phyloP scores from a whole-genome alignment of 106 monocot species.

The Vanilla planifolia region DNA sequence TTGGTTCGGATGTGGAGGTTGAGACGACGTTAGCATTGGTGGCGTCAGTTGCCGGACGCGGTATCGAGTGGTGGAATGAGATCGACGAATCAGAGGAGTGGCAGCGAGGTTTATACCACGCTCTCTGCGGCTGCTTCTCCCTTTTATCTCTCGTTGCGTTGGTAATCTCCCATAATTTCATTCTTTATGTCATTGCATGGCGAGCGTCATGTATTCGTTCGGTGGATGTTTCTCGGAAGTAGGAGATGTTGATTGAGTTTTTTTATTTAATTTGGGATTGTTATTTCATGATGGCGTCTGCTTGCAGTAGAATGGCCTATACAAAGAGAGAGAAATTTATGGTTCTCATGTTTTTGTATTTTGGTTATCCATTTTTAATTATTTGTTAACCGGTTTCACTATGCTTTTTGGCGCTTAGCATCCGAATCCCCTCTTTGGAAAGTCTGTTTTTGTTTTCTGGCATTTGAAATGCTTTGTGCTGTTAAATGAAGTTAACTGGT shows the following conservation, averaged over 20 bases:
- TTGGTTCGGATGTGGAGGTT: neutral
- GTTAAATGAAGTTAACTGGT: no score
- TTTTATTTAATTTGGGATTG: neutral
- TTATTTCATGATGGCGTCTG: no score
- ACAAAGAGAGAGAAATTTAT: no score
- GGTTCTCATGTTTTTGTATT: no score
- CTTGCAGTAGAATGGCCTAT: no score
- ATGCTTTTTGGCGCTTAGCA: no score
- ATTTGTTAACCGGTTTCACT: no score
- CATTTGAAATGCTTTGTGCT: no score
- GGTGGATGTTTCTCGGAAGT: neutral
- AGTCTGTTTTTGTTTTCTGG: no score
- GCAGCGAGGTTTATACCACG: conserved; percentile 7
- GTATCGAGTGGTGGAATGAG: conserved; percentile 6
- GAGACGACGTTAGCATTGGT: neutral
- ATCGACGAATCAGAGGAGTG: conserved; percentile 3
- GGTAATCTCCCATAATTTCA: neutral
- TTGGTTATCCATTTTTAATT: no score
- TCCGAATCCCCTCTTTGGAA: no score
- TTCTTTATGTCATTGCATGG: neutral
- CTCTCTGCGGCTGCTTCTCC: neutral
- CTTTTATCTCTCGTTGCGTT: neutral
- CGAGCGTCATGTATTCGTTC: neutral
- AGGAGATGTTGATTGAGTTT: neutral
- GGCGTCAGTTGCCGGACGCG: neutral